Conservation (phyloP, 257 asterid genomes). For the Petunia axillaris region DNA sequence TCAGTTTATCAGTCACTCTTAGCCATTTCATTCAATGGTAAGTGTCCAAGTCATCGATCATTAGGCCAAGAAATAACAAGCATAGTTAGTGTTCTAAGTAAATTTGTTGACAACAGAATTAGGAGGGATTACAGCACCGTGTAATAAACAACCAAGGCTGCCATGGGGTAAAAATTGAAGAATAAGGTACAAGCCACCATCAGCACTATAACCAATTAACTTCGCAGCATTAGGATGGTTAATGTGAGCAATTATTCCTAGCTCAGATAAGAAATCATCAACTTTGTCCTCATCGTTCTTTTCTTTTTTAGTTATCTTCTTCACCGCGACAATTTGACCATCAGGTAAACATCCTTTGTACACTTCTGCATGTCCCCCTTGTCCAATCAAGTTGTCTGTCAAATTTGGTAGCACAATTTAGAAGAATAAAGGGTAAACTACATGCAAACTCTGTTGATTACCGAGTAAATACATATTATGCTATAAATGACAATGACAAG, state of each 20-base stretch:
- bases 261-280: conserved; percentile 84
- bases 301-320: conserved; percentile 59
- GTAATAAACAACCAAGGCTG: conserved; percentile 71
- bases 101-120: neutral
- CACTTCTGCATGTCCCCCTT: conserved; percentile 96
- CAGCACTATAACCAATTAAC: conserved; percentile 80
- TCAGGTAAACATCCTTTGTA: conserved; percentile 75
- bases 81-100: neutral
- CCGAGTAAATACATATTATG: neutral
- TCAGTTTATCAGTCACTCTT: conserved; percentile 4
- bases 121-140: conserved; percentile 44
- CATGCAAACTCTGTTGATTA: neutral
- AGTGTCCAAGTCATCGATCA: neutral
- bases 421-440: neutral
- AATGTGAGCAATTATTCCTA: conserved; percentile 90
- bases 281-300: conserved; percentile 79
- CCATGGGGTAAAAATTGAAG: conserved; percentile 76
- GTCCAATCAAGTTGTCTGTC: conserved; percentile 75
- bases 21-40: neutral
- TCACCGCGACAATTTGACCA: conserved; percentile 86
- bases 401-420: neutral
- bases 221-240: conserved; percentile 85
- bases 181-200: conserved; percentile 74
- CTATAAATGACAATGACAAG: neutral
- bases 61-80: neutral